phyloP scores from a whole-genome alignment of 371 early-diverging fungal species.

The Apophysomyces elegans region DNA sequence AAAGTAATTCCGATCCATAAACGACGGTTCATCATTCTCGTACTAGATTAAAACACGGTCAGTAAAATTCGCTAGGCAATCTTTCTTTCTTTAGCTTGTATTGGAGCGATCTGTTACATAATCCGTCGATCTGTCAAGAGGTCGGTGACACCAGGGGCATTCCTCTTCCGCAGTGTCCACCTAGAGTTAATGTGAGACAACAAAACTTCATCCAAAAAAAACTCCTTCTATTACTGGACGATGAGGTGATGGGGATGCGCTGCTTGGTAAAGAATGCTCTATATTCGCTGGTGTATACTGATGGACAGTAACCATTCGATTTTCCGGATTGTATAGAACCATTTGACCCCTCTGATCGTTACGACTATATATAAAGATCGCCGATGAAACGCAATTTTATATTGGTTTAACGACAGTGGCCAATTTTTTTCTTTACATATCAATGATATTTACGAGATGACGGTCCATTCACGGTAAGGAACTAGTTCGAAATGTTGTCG shows the following conservation, averaged over 20 bases:
- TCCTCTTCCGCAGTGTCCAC: slow-evolving; percentile 11
- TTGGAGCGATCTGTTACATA: background rate
- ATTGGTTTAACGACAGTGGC: background rate
- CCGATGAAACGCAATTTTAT: background rate
- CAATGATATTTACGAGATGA: slow-evolving; percentile 47
- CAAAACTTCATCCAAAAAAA: background rate
- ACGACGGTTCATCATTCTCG: slow-evolving; percentile 39
- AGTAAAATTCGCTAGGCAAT: background rate
- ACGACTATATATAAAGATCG: slow-evolving; percentile 29
- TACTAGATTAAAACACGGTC: background rate
- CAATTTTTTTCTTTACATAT: background rate
- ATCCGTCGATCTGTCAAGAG: slow-evolving; percentile 16
- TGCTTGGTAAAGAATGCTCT: background rate
- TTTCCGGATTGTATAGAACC: slow-evolving; percentile 52
- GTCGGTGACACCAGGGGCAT: slow-evolving; percentile 49
- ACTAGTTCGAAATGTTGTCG: slow-evolving; percentile 41
- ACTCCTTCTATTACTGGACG: background rate
- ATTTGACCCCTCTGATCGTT: slow-evolving; percentile 49
- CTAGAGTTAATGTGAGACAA: background rate
- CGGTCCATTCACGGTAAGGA: slow-evolving; percentile 60
- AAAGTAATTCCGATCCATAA: slow-evolving; percentile 72
- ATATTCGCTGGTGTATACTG: slow-evolving; percentile 24
- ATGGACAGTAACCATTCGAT: slow-evolving; percentile 44
- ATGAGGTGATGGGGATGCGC: slow-evolving; percentile 1
- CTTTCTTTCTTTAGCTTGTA: background rate